Conservation (phyloP, 306 rosid genomes). For the Lupinus albus region DNA sequence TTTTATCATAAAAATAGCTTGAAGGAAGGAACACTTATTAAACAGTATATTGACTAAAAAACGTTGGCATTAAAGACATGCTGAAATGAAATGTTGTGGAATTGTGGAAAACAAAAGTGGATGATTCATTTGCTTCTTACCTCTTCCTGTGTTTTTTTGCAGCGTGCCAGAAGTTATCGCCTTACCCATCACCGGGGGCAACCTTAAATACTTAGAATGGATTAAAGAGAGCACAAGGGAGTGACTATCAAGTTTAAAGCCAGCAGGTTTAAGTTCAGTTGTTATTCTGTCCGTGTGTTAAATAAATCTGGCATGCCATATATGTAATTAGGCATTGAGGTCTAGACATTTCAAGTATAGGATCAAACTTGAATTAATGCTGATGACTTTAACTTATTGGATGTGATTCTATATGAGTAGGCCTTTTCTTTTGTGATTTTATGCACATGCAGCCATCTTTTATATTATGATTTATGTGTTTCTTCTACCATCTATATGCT, state of each 20-base stretch:
- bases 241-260: slow-evolving; percentile 48
- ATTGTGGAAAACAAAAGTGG: not conserved
- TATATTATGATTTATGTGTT: no score
- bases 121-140: slow-evolving; percentile 22
- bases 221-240: slow-evolving; percentile 85
- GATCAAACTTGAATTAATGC: not conserved
- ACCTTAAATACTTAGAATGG: slow-evolving; percentile 78
- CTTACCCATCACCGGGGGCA: slow-evolving; percentile 85
- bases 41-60: slow-evolving; percentile 18
- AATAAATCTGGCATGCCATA: slow-evolving; percentile 36
- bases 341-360: not conserved
- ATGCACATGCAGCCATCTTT: not conserved
- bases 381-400: slow-evolving; percentile 8
- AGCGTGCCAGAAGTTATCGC: slow-evolving; percentile 96
- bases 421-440: not conserved
- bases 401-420: slow-evolving; percentile 27
- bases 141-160: slow-evolving; percentile 39
- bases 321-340: slow-evolving; percentile 30
- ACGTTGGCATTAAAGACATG: slow-evolving; percentile 19
- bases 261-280: slow-evolving; percentile 18
- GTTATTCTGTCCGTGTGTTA: slow-evolving; percentile 21
- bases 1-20: slow-evolving; percentile 26
- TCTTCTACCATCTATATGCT: no score
- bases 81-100: slow-evolving; percentile 17
- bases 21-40: slow-evolving; percentile 19